Conservation (phyloP, 345 rosid genomes). For the Eucalyptus cloeziana region DNA sequence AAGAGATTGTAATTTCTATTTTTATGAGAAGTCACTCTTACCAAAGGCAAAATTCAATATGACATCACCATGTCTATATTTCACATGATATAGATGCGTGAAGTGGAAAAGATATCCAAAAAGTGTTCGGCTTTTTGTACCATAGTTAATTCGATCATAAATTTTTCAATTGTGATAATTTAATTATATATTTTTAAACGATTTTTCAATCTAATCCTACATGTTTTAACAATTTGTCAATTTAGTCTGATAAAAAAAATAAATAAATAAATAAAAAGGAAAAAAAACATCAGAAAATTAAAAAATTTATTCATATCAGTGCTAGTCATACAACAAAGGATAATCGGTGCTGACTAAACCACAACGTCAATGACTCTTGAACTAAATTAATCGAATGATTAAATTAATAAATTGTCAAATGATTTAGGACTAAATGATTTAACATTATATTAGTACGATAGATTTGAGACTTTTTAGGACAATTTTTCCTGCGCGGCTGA, state of each 20-base stretch:
- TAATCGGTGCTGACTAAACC: accelerated
- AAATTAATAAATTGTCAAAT: neutral
- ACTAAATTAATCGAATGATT: too few species aligned
- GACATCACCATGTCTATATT: too few species aligned
- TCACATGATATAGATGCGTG: accelerated
- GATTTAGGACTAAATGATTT: neutral
- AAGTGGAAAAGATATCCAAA: too few species aligned
- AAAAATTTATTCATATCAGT: too few species aligned
- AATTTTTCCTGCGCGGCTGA: neutral
- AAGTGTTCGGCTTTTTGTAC: accelerated
- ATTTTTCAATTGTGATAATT: accelerated
- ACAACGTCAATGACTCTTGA: accelerated
- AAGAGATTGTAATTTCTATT: neutral
- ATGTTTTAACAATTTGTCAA: neutral
- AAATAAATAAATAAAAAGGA: accelerated
- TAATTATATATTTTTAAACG: accelerated
- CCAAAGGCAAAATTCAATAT: neutral
- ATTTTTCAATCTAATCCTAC: accelerated
- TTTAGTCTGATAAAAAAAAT: too few species aligned
- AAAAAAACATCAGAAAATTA: too few species aligned
- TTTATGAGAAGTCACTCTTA: neutral
- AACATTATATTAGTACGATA: too few species aligned
- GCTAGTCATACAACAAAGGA: accelerated
- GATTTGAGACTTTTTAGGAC: too few species aligned
- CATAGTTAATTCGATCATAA: accelerated